Evolutionary conservation across 2,329 filamentous ascomycete genomes (phyloP), one percentile per base, ranked within the genome.

Genomic region (Penicillium sp.): DNA sequence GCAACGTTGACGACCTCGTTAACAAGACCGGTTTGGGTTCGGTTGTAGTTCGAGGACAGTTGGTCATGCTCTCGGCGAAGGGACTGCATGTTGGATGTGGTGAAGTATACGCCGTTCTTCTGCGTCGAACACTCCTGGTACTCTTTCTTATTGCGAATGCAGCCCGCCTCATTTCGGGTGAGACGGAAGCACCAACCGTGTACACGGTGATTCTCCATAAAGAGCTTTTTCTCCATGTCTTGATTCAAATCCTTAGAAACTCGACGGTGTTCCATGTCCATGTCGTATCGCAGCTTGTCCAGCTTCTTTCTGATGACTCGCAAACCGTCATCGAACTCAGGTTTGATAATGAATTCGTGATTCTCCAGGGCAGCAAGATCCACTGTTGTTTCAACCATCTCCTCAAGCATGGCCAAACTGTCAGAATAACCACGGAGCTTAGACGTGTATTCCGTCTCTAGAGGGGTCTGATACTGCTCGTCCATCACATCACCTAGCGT

Each of bases 81-180:
- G 27, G 86, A 83, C 69, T 92, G 88, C 66, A 99, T 81, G 33
- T 83, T 86, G 53, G 86, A 87, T 4, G 94, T 99, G 1, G 94
- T 97, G 75, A 99, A 99, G 78, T 94, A 99, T 54, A 97, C 94
- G 43, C 94, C 94, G 72, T 97, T 99, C 82, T 99, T 99, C 76
- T 97, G 94, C 0, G 95, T 99, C 0, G 92, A 96, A 73, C 92
- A 96, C 75, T 99, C 94, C 68, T 93, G 89, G 68, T 97, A 99
- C 49, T 87, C 82, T 58, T 86, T 87, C 71, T 94, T 96, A 75
- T 95, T 95, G 60, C 94, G 88, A 66, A 99, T 99, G 68, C 91
- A 95, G 16, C 89, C 88, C 1, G 94, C 91, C 78, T 99, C 94
- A 57, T 81, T 93, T 57, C 94, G 84, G 3, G 94, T 99, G 21